Base-by-base conservation (phyloP, 345 rosid species). In the Trapa incisa region DNA sequence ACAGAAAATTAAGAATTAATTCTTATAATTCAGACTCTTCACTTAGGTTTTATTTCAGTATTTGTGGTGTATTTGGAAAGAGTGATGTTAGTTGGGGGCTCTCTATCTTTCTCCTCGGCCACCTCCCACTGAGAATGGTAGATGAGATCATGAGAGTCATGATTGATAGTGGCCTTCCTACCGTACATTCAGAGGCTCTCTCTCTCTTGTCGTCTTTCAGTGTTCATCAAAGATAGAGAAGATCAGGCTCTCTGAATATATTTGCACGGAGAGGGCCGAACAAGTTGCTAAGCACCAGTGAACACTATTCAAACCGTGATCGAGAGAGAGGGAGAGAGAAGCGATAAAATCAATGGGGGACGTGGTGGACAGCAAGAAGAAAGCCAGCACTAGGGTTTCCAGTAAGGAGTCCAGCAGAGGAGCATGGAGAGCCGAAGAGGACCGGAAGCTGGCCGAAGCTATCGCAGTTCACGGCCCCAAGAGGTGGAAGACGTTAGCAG, bases 341-440 rank as follows among this genome's bases (percentile, higher is more conserved):
- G 13, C 36, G n/a, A 42, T 33, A 9, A 61, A 33, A 12, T 12
- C 65, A 35, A 33, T 15, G 42, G 42, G 12, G 29, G 29, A 22
- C 29, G 29, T 22, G 65, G 32, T 61, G 5, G 35, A 33, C n/a
- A 12, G 35, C 42, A 52, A 52, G 57, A 48, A 48, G 17, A 29
- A 52, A 52, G 6, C 57, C 29, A 67, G 53, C 6, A 33, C 68
- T 67, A 11, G 52, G 17, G 54, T 60, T 66, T 70, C 67, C 58
- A 22, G 29, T 22, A 74, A 58, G 64, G 78, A 68, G 37, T 50
- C 69, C 53, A 84, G 80, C 68, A 85, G 69, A 71, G 92, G 92
- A 60, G 81, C 92, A 2, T 87, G 92, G 92, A 77, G 86, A 33
- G 75, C 74, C 2, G 87, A 87, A 33, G 92, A 87, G 75, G 89